Base-by-base conservation (phyloP, 331 rosid genomes). In the Telfairia occidentalis region DNA sequence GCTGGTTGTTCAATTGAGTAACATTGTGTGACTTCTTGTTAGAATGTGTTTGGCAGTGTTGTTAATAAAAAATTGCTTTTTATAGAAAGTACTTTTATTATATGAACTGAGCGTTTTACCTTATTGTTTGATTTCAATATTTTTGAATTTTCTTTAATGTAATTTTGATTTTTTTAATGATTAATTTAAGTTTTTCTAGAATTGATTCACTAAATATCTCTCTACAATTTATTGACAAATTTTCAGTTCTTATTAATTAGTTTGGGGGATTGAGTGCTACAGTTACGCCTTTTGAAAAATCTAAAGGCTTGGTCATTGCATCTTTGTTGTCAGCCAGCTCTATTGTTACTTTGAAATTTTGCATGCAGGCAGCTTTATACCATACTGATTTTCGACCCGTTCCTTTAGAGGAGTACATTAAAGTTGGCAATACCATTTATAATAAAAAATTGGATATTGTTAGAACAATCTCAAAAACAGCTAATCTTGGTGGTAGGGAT, bases 321-420 rank as follows among this genome's bases (percentile, higher is more conserved):
- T 26, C 58, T 43, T 28, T 26, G 40, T 28, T 49, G 40, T 61
- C 48, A 18, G 29, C 9, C 24, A 8, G 29, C 32, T 21, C 10
- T 9, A 29, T 50, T 49, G 76, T 72, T 19, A 29, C 32, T 42
- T 19, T 23, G 43, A 70, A 45, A 48, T 30, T 52, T 50, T 32
- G 29, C 74, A 73, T 84, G 81, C 86, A 94, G 98, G 97, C 98
- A 75, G 98, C 98, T 77, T 80, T 94, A 49, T 94, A 91, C 83
- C 89, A 91, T 82, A 94, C 98, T 46, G 96, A 89, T 76, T 94
- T 94, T 75, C 91, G 98, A 74, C 98, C 98, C 30, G 97, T 94
- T 78, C 98, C 98, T 40, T 80, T 91, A 76, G 98, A 94, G 89
- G 98, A 94, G 84, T 89, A 88, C 80, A 85, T 94, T 53, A 94